phyloP scores from a whole-genome alignment of 345 rosid genomes.

The Psidium friedrichsthalianum region DNA sequence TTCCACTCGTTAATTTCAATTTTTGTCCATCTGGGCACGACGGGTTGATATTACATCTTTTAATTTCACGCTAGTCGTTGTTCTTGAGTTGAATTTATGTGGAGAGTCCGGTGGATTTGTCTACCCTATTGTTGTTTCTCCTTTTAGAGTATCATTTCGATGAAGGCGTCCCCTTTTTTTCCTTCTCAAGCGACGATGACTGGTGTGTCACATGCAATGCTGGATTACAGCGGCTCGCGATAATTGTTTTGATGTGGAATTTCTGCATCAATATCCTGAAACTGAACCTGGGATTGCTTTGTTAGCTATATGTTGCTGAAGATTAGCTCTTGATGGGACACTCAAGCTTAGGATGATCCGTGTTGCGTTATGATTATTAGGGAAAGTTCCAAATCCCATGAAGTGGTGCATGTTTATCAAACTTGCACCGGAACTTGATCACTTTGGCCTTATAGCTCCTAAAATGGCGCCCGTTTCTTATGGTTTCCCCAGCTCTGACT shows the following conservation, averaged over 20 bases:
- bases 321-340: not conserved
- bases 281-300: not conserved
- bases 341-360: not conserved
- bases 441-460: no score
- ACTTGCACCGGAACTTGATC: no score
- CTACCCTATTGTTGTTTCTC: not conserved
- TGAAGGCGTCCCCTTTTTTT: not conserved
- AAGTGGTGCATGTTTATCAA: not conserved
- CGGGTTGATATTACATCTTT: not conserved
- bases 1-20: not conserved
- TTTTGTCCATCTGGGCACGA: not conserved
- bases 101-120: not conserved
- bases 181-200: not conserved
- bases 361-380: not conserved
- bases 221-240: not conserved
- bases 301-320: not conserved
- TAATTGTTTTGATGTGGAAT: not conserved
- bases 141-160: not conserved
- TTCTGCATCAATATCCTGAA: not conserved
- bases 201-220: not conserved
- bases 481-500: not conserved
- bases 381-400: not conserved
- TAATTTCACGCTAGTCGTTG: not conserved
- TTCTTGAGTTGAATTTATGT: not conserved
- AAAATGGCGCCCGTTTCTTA: not conserved